Evolutionary conservation across 441 rosid genomes (phyloP).

Genomic region (Biscutella laevigata): DNA sequence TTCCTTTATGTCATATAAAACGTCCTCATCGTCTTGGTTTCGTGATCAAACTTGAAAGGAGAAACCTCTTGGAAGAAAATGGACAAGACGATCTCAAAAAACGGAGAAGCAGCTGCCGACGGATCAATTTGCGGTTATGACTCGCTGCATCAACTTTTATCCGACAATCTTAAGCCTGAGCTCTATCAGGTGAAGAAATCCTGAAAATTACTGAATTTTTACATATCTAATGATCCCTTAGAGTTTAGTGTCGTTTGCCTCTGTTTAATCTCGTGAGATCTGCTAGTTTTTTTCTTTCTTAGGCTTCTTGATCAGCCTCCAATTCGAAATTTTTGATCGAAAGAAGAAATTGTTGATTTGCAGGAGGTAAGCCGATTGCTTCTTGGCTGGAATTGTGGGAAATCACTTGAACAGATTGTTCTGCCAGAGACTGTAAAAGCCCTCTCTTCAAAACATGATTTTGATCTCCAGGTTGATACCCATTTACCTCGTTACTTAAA

Average conservation of each 20-base stretch:
- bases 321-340: background rate
- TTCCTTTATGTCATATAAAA: background rate
- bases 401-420: conserved; percentile 34
- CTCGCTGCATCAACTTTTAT: conserved; percentile 63
- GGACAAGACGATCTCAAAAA: conserved; percentile 25
- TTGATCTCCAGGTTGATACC: conserved; percentile 64
- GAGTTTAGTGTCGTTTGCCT: background rate
- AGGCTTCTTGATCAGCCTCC: background rate
- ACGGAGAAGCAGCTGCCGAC: conserved; percentile 25
- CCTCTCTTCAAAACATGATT: conserved; percentile 47
- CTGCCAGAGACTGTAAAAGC: conserved; percentile 47
- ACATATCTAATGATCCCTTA: background rate
- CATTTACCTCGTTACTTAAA: background rate
- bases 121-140: conserved; percentile 77
- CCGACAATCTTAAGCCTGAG: conserved; percentile 64
- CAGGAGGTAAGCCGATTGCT: conserved; percentile 86
- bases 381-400: conserved; percentile 71
- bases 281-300: background rate
- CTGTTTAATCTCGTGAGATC: background rate
- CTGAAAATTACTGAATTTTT: background rate
- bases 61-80: background rate
- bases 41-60: background rate
- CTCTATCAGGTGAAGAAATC: conserved; percentile 51
- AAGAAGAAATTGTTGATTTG: conserved; percentile 4
- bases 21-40: background rate